phyloP scores from a whole-genome alignment of 768 basidiomycete genomes.

The Vararia minispora region DNA sequence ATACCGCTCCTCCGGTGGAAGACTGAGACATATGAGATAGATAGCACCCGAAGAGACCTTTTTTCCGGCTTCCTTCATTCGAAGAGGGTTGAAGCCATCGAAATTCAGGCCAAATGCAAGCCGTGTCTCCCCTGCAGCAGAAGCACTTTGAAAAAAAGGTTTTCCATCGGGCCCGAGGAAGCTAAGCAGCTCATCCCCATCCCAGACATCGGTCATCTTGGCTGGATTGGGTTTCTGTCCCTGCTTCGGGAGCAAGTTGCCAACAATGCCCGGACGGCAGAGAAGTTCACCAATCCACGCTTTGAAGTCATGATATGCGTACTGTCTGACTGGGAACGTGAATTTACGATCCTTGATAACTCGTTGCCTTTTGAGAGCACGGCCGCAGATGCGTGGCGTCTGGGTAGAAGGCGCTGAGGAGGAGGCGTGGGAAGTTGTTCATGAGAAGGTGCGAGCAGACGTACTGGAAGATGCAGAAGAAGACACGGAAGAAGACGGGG shows the following conservation, averaged over 20 bases:
- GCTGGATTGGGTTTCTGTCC: not conserved
- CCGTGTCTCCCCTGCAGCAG: too few species aligned
- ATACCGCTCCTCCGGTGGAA: conserved; percentile 25
- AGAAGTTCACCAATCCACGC: conserved; percentile 2
- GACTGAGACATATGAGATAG: conserved; percentile 25
- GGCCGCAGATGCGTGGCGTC: too few species aligned
- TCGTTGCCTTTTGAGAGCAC: not conserved
- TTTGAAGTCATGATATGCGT: conserved; percentile 7
- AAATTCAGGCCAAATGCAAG: conserved; percentile 21
- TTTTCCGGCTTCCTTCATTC: conserved; percentile 21
- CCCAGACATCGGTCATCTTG: conserved; percentile 5
- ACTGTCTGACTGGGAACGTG: not conserved
- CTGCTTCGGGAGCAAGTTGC: not conserved
- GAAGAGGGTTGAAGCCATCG: conserved; percentile 28
- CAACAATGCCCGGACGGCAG: conserved; percentile 5
- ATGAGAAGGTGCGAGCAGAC: too few species aligned
- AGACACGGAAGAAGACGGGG: too few species aligned
- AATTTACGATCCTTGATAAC: not conserved
- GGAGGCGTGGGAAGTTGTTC: too few species aligned
- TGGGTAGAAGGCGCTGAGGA: too few species aligned
- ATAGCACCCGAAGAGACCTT: conserved; percentile 18
- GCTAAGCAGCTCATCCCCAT: not conserved
- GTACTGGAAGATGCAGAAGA: too few species aligned
- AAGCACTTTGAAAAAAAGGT: conserved; percentile 6
- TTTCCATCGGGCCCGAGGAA: not conserved